Evolutionary conservation across 441 rosid genomes (phyloP).

Genomic region (Pelargonium cotyledonis): DNA sequence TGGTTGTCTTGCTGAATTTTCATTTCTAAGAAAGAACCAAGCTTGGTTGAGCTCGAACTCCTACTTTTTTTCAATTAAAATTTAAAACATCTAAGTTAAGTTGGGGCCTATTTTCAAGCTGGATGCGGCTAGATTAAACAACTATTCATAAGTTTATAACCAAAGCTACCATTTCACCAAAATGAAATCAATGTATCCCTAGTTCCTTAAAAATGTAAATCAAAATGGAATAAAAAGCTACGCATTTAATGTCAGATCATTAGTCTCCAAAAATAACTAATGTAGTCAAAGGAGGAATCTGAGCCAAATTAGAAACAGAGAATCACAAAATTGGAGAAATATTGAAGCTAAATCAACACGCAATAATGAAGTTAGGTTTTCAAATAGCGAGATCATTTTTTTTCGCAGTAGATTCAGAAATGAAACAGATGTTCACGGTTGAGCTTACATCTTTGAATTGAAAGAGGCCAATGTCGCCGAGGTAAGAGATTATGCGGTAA

Average conservation of each 20-base stretch:
- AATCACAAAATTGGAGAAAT: neutral
- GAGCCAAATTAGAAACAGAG: neutral
- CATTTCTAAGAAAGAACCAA: no score
- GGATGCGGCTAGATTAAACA: no score
- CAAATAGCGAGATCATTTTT: neutral
- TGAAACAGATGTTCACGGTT: neutral
- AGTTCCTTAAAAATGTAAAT: neutral
- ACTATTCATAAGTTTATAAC: no score
- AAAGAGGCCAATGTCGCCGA: slow-evolving; percentile 27
- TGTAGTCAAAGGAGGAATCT: neutral
- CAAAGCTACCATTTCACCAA: neutral
- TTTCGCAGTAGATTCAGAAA: neutral
- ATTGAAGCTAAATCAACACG: neutral
- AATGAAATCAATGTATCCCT: neutral
- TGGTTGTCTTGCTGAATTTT: no score
- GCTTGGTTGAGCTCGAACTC: no score
- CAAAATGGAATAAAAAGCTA: neutral
- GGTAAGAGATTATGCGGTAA: slow-evolving; percentile 20
- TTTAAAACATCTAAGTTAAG: no score
- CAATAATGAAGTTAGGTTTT: neutral
- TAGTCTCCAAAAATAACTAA: neutral
- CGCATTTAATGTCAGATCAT: neutral
- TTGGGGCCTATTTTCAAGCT: no score
- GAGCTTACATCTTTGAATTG: slow-evolving; percentile 28
- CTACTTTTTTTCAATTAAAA: no score